phyloP scores from a whole-genome alignment of 2,329 filamentous ascomycete species.

The Fusarium subglutinans region DNA sequence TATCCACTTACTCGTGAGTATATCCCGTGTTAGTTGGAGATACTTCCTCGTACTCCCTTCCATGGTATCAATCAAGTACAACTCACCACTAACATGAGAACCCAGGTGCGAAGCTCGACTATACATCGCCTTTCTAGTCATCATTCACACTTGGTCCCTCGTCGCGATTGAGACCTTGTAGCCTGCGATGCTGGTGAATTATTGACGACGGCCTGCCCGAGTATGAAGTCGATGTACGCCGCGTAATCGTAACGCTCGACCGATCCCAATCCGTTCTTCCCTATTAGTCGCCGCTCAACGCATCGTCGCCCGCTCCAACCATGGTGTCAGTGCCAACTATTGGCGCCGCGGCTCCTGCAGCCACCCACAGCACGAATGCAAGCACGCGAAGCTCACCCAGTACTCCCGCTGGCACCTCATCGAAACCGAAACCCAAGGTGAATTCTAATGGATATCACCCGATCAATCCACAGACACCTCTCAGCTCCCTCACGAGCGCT shows the following conservation, averaged over 20 bases:
- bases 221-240: slow-evolving; percentile 39
- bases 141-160: slow-evolving; percentile 5
- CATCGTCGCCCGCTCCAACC: slow-evolving; percentile 26
- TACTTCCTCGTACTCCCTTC: slow-evolving; percentile 28
- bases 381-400: slow-evolving; percentile 64
- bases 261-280: slow-evolving; percentile 25
- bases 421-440: slow-evolving; percentile 63
- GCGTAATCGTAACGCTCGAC: slow-evolving; percentile 31
- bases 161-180: slow-evolving; percentile 28
- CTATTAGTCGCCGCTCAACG: slow-evolving; percentile 10
- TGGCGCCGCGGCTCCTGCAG: slow-evolving; percentile 49
- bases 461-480: slow-evolving; percentile 59
- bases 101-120: slow-evolving; percentile 6
- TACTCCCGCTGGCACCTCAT: slow-evolving; percentile 48
- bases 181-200: slow-evolving; percentile 40
- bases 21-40: slow-evolving; percentile 41
- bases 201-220: slow-evolving; percentile 40
- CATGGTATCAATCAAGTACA: slow-evolving; percentile 10
- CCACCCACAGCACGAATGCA: slow-evolving; percentile 55
- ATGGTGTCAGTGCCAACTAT: slow-evolving; percentile 55
- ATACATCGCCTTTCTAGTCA: neutral
- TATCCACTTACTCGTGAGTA: slow-evolving; percentile 25
- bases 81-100: slow-evolving; percentile 24
- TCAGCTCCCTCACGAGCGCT: slow-evolving; percentile 65
- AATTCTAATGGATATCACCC: slow-evolving; percentile 65